These are phyloP conservation scores for Piloderma croceum DNA, from an alignment of 768 basidiomycete genomes.

Conservation along the genomic window DNA sequence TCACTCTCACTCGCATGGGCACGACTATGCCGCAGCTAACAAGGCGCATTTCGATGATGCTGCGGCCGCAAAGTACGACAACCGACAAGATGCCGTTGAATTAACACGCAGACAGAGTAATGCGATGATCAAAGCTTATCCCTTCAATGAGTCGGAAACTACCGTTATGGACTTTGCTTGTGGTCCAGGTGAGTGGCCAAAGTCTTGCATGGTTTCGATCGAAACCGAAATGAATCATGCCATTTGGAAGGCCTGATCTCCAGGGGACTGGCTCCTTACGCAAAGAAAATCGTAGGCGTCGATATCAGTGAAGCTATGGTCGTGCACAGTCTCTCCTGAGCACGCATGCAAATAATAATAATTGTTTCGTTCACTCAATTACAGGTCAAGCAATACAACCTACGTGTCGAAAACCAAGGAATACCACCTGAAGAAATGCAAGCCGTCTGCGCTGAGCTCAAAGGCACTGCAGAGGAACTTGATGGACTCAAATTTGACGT, in stretches of 20 bases:
- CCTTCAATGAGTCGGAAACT: constrained; percentile 52
- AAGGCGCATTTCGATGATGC: constrained; percentile 19
- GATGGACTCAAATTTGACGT: constrained; percentile 59
- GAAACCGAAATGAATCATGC: neutral
- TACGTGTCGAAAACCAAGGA: constrained; percentile 52
- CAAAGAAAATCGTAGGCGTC: constrained; percentile 61
- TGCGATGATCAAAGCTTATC: constrained; percentile 30
- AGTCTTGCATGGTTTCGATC: neutral
- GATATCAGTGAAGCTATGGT: constrained; percentile 70
- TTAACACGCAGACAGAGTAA: constrained; percentile 18
- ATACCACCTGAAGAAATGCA: constrained; percentile 61
- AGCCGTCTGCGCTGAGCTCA: constrained; percentile 49
- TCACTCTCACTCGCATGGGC: no score
- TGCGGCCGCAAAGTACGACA: constrained; percentile 20
- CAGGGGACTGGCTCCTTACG: constrained; percentile 52
- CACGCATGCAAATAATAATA: no score
- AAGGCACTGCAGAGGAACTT: constrained; percentile 43
- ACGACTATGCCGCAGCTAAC: constrained; percentile 16
- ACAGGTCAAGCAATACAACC: constrained; percentile 58
- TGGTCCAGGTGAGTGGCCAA: constrained; percentile 47
- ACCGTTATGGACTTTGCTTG: constrained; percentile 71
- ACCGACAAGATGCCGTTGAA: constrained; percentile 14
- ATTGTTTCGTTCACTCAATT: no score
- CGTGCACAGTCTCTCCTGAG: no score
- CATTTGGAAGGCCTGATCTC: constrained; percentile 53